These are phyloP conservation scores for Monilinia polystroma DNA, from an alignment of 2,329 filamentous ascomycete genomes.

Conservation along the genomic window DNA sequence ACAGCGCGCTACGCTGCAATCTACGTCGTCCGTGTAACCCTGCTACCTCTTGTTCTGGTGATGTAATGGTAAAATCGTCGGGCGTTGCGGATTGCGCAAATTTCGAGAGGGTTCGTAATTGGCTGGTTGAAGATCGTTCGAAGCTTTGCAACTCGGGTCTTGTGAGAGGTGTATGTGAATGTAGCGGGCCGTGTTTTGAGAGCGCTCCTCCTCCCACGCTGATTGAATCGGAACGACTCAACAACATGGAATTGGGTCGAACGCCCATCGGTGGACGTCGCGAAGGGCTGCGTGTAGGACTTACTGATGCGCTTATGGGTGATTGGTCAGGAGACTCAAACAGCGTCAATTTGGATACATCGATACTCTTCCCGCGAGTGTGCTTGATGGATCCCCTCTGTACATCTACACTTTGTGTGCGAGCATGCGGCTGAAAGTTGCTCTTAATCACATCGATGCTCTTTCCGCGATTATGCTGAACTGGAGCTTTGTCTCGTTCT, in stretches of 20 bases:
- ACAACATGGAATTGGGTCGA: conserved; percentile 60
- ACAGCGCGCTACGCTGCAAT: conserved; percentile 64
- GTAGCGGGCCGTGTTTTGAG: conserved; percentile 23
- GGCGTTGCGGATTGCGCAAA: conserved; percentile 72
- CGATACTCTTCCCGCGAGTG: conserved; percentile 34
- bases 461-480: conserved; percentile 45
- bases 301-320: neutral
- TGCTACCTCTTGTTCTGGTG: conserved; percentile 78
- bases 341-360: conserved; percentile 24
- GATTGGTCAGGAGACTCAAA: conserved; percentile 20
- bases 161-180: conserved; percentile 50
- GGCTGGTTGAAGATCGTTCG: conserved; percentile 83
- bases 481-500: conserved; percentile 38
- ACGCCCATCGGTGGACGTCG: conserved; percentile 29
- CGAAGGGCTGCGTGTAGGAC: conserved; percentile 21
- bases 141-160: conserved; percentile 76
- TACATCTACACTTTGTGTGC: conserved; percentile 60
- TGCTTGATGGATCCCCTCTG: conserved; percentile 49
- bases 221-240: conserved; percentile 56
- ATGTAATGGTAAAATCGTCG: conserved; percentile 78
- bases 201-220: conserved; percentile 37
- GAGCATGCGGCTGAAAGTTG: conserved; percentile 45
- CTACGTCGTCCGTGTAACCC: conserved; percentile 81
- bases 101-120: conserved; percentile 82
- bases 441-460: conserved; percentile 62